Evolutionary conservation across 140 eudicot species (phyloP).

Genomic region (Anethum foeniculum): DNA sequence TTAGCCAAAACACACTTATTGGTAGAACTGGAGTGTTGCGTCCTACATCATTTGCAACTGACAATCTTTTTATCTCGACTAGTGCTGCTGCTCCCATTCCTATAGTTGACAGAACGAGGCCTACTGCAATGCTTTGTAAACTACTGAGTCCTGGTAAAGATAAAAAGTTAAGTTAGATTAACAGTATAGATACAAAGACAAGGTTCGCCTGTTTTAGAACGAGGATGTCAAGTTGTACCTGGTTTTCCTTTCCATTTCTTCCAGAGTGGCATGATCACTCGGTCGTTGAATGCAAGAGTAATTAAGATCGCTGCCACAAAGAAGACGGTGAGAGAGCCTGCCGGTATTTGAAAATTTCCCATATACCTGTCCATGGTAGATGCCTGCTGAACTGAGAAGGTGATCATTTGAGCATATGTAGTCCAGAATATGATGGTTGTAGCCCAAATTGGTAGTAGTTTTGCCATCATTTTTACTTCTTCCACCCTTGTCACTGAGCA

Average conservation of each 20-base stretch:
- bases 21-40: slow-evolving; percentile 33
- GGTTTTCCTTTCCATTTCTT: slow-evolving; percentile 79
- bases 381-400: slow-evolving; percentile 85
- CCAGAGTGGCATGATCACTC: slow-evolving; percentile 71
- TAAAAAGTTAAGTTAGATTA: neutral
- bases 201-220: neutral
- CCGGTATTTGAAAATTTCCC: slow-evolving; percentile 63
- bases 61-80: slow-evolving; percentile 51
- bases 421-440: slow-evolving; percentile 94
- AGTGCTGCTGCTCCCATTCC: slow-evolving; percentile 79
- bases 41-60: slow-evolving; percentile 35
- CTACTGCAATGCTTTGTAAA: slow-evolving; percentile 63
- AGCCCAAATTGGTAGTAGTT: slow-evolving; percentile 79
- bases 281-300: slow-evolving; percentile 58
- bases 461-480: slow-evolving; percentile 84
- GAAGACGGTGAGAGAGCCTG: slow-evolving; percentile 81
- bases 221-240: slow-evolving; percentile 27
- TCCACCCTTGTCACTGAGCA: slow-evolving; percentile 77
- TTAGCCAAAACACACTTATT: slow-evolving; percentile 55
- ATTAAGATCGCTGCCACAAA: slow-evolving; percentile 73
- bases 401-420: slow-evolving; percentile 83
- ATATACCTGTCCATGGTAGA: slow-evolving; percentile 69
- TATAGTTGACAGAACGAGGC: slow-evolving; percentile 46
- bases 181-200: neutral
- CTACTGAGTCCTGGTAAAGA: slow-evolving; percentile 46